Percentiles rank a stretch among this genome's conserved stretches.
phyloP scores from a whole-genome alignment of 2,329 filamentous ascomycete genomes.

The Colletotrichum falcatum region DNA sequence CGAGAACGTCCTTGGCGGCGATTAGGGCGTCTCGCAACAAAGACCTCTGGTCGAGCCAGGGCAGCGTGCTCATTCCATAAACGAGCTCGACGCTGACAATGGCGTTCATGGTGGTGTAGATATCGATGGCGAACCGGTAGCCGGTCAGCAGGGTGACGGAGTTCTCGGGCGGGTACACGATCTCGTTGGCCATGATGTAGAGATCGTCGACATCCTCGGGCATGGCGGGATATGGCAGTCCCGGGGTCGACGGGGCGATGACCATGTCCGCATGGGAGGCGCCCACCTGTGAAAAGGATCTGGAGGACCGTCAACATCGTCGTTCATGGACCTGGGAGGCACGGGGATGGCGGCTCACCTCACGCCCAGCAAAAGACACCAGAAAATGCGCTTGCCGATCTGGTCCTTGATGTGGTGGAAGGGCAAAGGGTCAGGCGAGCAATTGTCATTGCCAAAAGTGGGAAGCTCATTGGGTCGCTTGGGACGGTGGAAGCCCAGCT shows the following conservation, averaged over 20 bases:
- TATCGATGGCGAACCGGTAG: slow-evolving; percentile 82
- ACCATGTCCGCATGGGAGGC: slow-evolving; percentile 77
- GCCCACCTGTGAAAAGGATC: slow-evolving; percentile 83
- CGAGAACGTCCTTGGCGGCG: slow-evolving; percentile 76
- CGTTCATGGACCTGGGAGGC: background rate
- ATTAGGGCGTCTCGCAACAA: slow-evolving; percentile 78
- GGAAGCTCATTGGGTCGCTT: slow-evolving; percentile 56
- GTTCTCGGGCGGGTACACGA: slow-evolving; percentile 76
- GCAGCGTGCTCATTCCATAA: slow-evolving; percentile 81
- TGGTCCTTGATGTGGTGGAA: slow-evolving; percentile 80
- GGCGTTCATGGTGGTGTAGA: slow-evolving; percentile 84
- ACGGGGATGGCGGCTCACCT: slow-evolving; percentile 57
- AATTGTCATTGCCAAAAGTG: slow-evolving; percentile 55
- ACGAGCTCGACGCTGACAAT: slow-evolving; percentile 84
- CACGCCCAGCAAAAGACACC: slow-evolving; percentile 82
- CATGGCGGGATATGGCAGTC: slow-evolving; percentile 81
- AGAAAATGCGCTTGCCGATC: slow-evolving; percentile 84
- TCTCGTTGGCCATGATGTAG: slow-evolving; percentile 78
- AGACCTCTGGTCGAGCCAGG: slow-evolving; percentile 81
- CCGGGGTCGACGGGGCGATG: slow-evolving; percentile 80
- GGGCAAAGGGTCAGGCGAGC: slow-evolving; percentile 55
- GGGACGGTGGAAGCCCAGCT: slow-evolving; percentile 73
- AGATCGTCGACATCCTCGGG: slow-evolving; percentile 88
- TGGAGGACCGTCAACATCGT: slow-evolving; percentile 49
- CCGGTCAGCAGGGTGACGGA: slow-evolving; percentile 79